Conservation (phyloP, 768 basidiomycete genomes). For the Phylloporus sp. region DNA sequence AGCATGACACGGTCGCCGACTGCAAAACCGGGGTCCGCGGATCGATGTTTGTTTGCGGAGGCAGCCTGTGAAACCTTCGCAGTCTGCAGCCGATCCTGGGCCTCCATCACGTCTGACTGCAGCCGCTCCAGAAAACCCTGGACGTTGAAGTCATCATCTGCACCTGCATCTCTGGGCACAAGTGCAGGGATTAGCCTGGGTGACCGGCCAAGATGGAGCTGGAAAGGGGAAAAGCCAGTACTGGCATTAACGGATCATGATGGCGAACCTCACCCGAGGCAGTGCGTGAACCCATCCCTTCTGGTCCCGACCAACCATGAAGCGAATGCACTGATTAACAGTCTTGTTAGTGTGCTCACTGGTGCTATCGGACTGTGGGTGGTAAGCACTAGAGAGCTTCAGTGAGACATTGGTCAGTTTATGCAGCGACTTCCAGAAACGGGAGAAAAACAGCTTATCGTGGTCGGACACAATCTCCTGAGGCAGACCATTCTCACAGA, state of each 20-base stretch:
- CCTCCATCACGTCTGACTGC: neutral
- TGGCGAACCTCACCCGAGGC: neutral
- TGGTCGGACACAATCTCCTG: no score
- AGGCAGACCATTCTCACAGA: no score
- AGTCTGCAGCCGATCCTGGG: neutral
- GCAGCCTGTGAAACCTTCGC: neutral
- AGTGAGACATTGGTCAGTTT: neutral
- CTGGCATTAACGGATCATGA: neutral
- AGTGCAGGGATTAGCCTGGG: neutral
- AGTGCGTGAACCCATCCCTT: neutral
- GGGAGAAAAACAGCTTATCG: neutral
- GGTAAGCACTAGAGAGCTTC: neutral
- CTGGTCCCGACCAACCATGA: neutral
- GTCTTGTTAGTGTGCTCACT: neutral
- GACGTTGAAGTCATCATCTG: neutral
- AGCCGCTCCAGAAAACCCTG: neutral
- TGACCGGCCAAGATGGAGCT: neutral
- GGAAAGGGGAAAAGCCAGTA: neutral
- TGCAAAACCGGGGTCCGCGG: neutral
- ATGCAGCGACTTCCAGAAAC: neutral
- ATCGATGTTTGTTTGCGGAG: neutral
- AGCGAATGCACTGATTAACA: neutral
- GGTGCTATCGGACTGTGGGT: neutral
- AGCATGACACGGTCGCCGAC: neutral
- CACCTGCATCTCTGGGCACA: accelerated